These are phyloP conservation scores for Echites panduratus DNA, from an alignment of 257 asterid genomes.

Conservation along the genomic window DNA sequence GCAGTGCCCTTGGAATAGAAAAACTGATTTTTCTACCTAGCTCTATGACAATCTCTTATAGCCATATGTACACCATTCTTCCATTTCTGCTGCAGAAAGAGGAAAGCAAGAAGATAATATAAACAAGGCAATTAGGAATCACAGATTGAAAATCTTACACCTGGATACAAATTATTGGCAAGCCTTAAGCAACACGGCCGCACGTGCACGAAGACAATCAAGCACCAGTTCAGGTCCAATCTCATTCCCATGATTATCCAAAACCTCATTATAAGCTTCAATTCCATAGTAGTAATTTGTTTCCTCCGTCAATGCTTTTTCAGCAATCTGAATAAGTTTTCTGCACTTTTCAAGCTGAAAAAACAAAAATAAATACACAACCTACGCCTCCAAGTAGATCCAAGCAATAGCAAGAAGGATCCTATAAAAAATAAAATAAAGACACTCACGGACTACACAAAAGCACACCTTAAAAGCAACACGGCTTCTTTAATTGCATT, in stretches of 20 bases:
- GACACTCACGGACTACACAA: constrained; percentile 4
- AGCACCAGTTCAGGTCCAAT: constrained; percentile 55
- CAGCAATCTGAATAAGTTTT: constrained; percentile 67
- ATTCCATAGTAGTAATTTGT: constrained; percentile 59
- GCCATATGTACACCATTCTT: constrained; percentile 83
- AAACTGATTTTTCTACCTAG: constrained; percentile 63
- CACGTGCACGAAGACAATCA: constrained; percentile 81
- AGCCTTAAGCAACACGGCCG: constrained; percentile 88
- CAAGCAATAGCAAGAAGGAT: constrained; percentile 12
- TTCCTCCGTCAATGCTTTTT: constrained; percentile 58
- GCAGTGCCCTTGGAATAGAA: constrained; percentile 61
- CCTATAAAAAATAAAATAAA: constrained; percentile 13
- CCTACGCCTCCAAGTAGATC: constrained; percentile 17
- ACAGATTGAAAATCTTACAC: background rate
- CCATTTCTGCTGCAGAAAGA: constrained; percentile 64
- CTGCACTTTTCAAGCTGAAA: constrained; percentile 71
- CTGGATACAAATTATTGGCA: constrained; percentile 1
- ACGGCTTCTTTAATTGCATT: constrained; percentile 35
- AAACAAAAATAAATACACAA: constrained; percentile 7
- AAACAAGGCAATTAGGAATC: constrained; percentile 1
- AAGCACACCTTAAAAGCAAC: constrained; percentile 43
- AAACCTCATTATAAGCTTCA: constrained; percentile 87
- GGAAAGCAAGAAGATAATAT: background rate
- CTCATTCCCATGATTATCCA: constrained; percentile 65
- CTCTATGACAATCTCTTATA: constrained; percentile 76